Evolutionary conservation across 2,329 filamentous ascomycete species (phyloP).

Genomic region (Colletotrichum costaricense): DNA sequence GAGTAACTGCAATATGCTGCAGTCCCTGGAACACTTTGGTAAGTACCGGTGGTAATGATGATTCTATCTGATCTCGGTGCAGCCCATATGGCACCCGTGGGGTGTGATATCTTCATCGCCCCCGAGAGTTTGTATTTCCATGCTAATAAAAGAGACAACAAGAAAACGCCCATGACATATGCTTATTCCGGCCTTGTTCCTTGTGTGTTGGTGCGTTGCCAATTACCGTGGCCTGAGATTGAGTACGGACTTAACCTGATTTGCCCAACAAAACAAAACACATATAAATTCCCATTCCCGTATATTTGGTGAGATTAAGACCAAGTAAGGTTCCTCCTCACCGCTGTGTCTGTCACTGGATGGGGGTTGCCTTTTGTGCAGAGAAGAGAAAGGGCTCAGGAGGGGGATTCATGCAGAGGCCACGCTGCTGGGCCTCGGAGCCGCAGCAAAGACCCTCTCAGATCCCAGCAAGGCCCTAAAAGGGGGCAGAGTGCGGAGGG

Average conservation of each 20-base stretch:
- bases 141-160: conserved; percentile 4
- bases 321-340: background rate
- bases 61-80: conserved; percentile 31
- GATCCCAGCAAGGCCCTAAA: background rate
- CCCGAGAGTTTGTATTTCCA: conserved; percentile 9
- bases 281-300: conserved; percentile 14
- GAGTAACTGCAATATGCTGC: background rate
- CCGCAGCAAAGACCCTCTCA: background rate
- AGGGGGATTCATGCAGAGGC: background rate
- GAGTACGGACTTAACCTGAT: background rate
- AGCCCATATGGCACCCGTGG: conserved; percentile 5
- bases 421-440: background rate
- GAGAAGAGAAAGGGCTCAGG: conserved; percentile 4
- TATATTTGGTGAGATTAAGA: conserved; percentile 1
- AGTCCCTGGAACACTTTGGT: background rate
- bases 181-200: conserved; percentile 29
- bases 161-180: conserved; percentile 32
- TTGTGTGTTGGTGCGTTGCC: conserved; percentile 5
- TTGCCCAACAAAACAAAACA: background rate
- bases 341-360: background rate
- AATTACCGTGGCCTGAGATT: conserved; percentile 1
- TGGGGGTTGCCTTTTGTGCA: conserved; percentile 14
- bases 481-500: conserved; percentile 20
- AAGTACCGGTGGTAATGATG: conserved; percentile 12
- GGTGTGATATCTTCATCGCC: conserved; percentile 3